These are phyloP conservation scores for Pseudogymnoascus sp. DNA, from an alignment of 2,329 filamentous ascomycete genomes.

Conservation along the genomic window DNA sequence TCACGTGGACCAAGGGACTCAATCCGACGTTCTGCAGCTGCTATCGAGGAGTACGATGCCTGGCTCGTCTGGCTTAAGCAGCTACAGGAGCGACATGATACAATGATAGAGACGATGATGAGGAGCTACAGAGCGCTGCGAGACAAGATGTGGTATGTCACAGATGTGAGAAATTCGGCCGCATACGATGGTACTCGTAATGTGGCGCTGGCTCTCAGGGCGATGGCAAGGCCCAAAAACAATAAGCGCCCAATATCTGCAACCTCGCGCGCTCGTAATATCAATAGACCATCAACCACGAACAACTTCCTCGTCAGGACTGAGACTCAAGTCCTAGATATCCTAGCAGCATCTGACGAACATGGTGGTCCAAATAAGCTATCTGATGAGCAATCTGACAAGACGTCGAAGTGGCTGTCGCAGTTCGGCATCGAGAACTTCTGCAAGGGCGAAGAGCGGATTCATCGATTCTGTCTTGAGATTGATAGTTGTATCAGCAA, in stretches of 20 bases:
- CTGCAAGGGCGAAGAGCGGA: constrained; percentile 87
- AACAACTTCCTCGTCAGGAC: constrained; percentile 67
- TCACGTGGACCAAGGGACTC: constrained; percentile 63
- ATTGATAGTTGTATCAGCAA: constrained; percentile 80
- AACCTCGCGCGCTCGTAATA: constrained; percentile 31
- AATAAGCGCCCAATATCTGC: constrained; percentile 22
- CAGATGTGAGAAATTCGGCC: constrained; percentile 83
- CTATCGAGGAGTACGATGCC: constrained; percentile 70
- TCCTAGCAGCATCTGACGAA: constrained; percentile 73
- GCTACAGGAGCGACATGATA: constrained; percentile 70
- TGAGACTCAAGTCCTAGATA: constrained; percentile 78
- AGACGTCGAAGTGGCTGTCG: constrained; percentile 75
- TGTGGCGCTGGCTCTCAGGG: constrained; percentile 79
- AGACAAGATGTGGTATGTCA: constrained; percentile 98
- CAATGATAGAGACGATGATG: constrained; percentile 68
- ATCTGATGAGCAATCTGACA: constrained; percentile 87
- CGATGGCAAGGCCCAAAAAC: constrained; percentile 66
- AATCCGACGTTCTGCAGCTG: constrained; percentile 61
- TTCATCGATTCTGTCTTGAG: constrained; percentile 89
- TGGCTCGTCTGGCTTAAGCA: constrained; percentile 81
- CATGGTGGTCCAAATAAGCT: constrained; percentile 92
- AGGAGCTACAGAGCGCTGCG: constrained; percentile 65
- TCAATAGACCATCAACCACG: constrained; percentile 25
- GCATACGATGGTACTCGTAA: constrained; percentile 82
- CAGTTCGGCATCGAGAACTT: constrained; percentile 83